Evolutionary conservation across 192 early-diverging fungal genomes (phyloP), one percentile per base, ranked within the genome.

Genomic region (Backusella psychrophila): DNA sequence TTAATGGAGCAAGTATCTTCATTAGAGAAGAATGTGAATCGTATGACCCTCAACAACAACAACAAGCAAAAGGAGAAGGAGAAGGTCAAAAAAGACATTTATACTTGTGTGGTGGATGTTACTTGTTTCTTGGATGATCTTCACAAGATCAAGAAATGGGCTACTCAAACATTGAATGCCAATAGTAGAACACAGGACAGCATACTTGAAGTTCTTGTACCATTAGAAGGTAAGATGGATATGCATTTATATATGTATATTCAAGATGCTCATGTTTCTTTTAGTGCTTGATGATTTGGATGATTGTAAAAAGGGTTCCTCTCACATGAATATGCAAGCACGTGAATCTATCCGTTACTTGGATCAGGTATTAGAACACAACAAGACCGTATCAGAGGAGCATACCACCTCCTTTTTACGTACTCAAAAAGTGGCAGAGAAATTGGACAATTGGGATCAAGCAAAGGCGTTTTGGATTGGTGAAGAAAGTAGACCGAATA

Each of bases 281-380:
- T 38, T 52, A 79, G 85, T 85, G 4, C 84, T 90, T 77, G 84
- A 90, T 75, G 74, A 79, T 9, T 82, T 90, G 44, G 89, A 90
- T 78, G 52, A 79, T 34, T 76, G 81, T 15, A 90, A 90, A 71
- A 90, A 90, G 73, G 89, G 89, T 17, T 75, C 74, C 6, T 80
- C 80, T 12, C 81, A 83, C 69, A 83, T 79, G 69, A 90, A 88
- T 53, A 71, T 79, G 1, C 82, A 84, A 42, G 81, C 87, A 2
- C 71, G 89, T 75, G 89, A 90, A 59, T 85, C 89, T 14, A 90
- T 90, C 72, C 81, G 89, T 9, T 90, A 83, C 75, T 49, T 90
- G 33, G 85, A 86, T 63, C 75, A 81, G 14, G 52, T 80, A 56
- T 44, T 83, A n/a, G 67, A 41, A 17, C 66, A 42, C 26, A 52